Conservation (phyloP, 2,329 filamentous ascomycete genomes). For the Incumbomyces delicatus region DNA sequence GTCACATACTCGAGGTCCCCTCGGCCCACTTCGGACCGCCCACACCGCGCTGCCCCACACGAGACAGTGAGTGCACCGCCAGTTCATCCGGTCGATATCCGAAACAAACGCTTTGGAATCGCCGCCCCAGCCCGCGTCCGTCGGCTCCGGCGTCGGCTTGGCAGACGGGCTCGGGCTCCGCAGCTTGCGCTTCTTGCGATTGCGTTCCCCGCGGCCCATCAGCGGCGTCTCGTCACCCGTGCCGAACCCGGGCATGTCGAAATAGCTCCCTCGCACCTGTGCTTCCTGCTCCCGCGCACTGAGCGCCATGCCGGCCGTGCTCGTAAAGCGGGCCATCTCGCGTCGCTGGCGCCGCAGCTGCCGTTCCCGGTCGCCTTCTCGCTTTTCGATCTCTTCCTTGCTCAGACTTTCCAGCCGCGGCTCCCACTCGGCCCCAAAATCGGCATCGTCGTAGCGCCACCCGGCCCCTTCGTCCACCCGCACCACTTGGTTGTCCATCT, state of each 20-base stretch:
- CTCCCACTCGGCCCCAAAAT: conserved; percentile 75
- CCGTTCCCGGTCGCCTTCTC: conserved; percentile 85
- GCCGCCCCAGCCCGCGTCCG: conserved; percentile 59
- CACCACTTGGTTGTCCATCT: conserved; percentile 82
- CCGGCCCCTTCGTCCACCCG: conserved; percentile 69
- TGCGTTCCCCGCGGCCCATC: conserved; percentile 83
- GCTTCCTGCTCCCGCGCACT: conserved; percentile 55
- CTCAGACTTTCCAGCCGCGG: conserved; percentile 71
- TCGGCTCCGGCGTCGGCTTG: conserved; percentile 50
- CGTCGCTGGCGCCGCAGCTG: conserved; percentile 77
- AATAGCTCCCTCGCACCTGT: conserved; percentile 46
- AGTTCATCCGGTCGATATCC: conserved; percentile 61
- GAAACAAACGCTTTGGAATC: conserved; percentile 57
- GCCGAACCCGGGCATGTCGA: conserved; percentile 42
- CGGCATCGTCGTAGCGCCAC: conserved; percentile 91
- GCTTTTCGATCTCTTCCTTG: conserved; percentile 95
- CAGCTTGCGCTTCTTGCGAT: conserved; percentile 91
- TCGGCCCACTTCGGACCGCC: conserved; percentile 86
- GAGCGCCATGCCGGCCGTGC: conserved; percentile 63
- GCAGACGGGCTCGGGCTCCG: conserved; percentile 74
- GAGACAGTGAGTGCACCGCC: conserved; percentile 80
- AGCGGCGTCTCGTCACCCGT: conserved; percentile 52
- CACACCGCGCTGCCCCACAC: conserved; percentile 87
- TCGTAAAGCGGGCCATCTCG: conserved; percentile 87
- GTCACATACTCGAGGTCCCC: conserved; percentile 64